Base-by-base conservation (phyloP, 108 stramenopile genomes). In the Aurantiochytrium sp. region DNA sequence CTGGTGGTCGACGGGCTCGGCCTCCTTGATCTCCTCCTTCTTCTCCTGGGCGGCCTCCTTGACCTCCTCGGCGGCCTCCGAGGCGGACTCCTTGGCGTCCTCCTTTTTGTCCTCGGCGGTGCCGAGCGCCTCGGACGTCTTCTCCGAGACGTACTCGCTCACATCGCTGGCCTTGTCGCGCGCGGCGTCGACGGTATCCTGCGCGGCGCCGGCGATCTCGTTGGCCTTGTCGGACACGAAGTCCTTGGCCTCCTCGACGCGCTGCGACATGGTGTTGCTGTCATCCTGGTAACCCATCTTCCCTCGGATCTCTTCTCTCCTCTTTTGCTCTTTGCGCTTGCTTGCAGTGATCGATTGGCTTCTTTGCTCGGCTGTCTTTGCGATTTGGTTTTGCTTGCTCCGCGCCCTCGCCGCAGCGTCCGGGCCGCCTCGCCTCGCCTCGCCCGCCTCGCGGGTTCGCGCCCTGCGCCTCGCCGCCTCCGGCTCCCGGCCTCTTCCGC, bases 231-330 rank as follows among this genome's bases (percentile, higher is more conserved):
- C 64, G 14, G 64, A 28, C 1, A 69, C 64, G 42, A 69, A 69
- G 64, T 69, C 64, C 64, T 69, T 69, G 64, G 64, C 64, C 64
- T 69, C 64, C 64, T 69, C 64, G 42, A 69, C 64, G 64, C 64
- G 64, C 64, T 69, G 64, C 25, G 64, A 69, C 21, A 69, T 28
- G 8, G 64, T 69, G 35, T 35, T 35, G 64, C 42, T 69, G 21
- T 69, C 64, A 23, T 69, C 64, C 64, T 69, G 64, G 64, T 69
- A 69, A 69, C 64, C 64, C 64, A 69, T 69, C 64, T 69, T 69
- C 0, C 42, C 18, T 69, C 14, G 1, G 55, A 3, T 16, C 16
- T 57, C 55, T 8, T 8, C 55, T 57, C 35, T 57, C 55, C 14
- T 8, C 55, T 57, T 57, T 16, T 8, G 55, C 55, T 57, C 16